Evolutionary conservation across 345 rosid species (phyloP), one percentile per base, ranked within the genome.

Genomic region (Conringia planisiliqua): DNA sequence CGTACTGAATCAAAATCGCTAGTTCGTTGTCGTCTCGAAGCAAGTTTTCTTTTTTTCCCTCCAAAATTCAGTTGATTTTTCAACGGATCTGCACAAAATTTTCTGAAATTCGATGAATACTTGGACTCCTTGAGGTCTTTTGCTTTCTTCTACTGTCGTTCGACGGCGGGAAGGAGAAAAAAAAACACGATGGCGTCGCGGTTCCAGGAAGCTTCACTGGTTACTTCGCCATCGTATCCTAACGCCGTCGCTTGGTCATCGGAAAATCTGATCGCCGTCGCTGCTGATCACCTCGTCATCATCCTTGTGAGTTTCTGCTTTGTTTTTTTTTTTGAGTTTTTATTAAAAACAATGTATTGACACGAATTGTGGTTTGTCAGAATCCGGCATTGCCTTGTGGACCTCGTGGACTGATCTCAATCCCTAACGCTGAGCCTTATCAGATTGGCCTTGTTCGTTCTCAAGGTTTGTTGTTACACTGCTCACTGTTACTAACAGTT

Each of bases 181-280:
- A 30, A 30, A 30, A 27, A 46, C 22, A 52, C 33, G 22, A 92
- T 90, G 99, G 87, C 87, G 18, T 87, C 90, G 7, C 83, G 92
- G 58, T 95, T 95, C 83, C 99, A 90, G 76, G 97, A 90, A 42
- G 88, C 86, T 22, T 75, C 85, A 16, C 85, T 95, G 33, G 97
- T 83, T 78, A 88, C 88, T 42, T 84, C 92, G 1, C 96, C 99
- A 2, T 86, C 79, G 11, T 86, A 80, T 78, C 96, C 99, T 5
- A 87, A 86, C 79, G 85, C 97, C 81, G 74, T 95, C 36, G 90
- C 86, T 63, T 95, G 99, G 99, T 95, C 97, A n/a, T 87, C 89
- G 11, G 98, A 92, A 66, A 95, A 92, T 84, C 78, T 95, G 7
- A 84, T 95, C 35, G 99, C 97, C 43, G 91, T 92, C 48, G 98